Evolutionary conservation across 2,329 filamentous ascomycete species (phyloP).

Genomic region (Aspergillus sergii): DNA sequence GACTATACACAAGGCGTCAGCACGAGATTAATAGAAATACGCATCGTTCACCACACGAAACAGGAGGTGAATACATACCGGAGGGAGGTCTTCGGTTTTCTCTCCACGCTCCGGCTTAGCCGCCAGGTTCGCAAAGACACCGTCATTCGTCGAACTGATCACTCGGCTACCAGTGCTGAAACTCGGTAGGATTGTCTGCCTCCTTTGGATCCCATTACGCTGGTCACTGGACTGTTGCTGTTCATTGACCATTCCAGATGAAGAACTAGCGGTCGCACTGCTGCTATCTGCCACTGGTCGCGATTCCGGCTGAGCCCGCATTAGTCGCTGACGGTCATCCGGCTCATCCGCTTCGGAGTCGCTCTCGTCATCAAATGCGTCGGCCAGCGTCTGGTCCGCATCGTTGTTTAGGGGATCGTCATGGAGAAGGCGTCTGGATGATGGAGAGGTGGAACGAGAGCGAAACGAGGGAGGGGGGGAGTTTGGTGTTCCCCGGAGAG

Average conservation of each 20-base stretch:
- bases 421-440: slow-evolving; percentile 55
- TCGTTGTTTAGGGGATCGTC: slow-evolving; percentile 55
- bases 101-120: slow-evolving; percentile 84
- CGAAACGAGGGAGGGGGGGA: slow-evolving; percentile 76
- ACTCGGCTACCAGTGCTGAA: slow-evolving; percentile 56
- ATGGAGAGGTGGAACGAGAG: slow-evolving; percentile 74
- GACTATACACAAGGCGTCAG: slow-evolving; percentile 62
- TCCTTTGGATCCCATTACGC: slow-evolving; percentile 42
- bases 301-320: slow-evolving; percentile 63
- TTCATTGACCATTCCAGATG: slow-evolving; percentile 27
- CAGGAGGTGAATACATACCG: slow-evolving; percentile 62
- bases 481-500: slow-evolving; percentile 35
- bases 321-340: slow-evolving; percentile 83
- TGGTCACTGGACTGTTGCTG: slow-evolving; percentile 19
- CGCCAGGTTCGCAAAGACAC: slow-evolving; percentile 92
- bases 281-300: slow-evolving; percentile 34
- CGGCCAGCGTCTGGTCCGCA: slow-evolving; percentile 80
- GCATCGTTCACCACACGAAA: background rate
- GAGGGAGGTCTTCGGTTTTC: slow-evolving; percentile 87
- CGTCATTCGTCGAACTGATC: slow-evolving; percentile 79
- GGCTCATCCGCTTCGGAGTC: slow-evolving; percentile 70
- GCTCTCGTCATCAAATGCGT: slow-evolving; percentile 85
- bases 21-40: slow-evolving; percentile 16
- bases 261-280: slow-evolving; percentile 26
- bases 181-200: slow-evolving; percentile 57